These are phyloP conservation scores for Cladorrhinum sp. DNA, from an alignment of 2,329 filamentous ascomycete species.

Conservation along the genomic window DNA sequence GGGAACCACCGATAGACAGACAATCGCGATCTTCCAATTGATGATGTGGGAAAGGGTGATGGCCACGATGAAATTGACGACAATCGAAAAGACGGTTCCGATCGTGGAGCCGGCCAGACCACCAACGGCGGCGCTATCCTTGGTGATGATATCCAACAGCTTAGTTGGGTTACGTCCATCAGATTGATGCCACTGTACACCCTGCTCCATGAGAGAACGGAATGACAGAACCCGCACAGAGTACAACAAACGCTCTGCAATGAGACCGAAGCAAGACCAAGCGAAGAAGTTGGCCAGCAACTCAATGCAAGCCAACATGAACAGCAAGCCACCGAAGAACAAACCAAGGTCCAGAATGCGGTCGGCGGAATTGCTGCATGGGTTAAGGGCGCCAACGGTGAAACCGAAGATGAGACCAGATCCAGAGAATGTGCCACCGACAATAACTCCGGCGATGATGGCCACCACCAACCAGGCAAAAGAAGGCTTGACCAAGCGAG, in stretches of 20 bases:
- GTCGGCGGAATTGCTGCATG: slow-evolving; percentile 45
- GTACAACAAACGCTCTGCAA: slow-evolving; percentile 57
- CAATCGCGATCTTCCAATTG: slow-evolving; percentile 73
- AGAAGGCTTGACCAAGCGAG: slow-evolving; percentile 35
- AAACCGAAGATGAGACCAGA: slow-evolving; percentile 60
- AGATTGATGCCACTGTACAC: slow-evolving; percentile 65
- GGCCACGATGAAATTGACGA: slow-evolving; percentile 66
- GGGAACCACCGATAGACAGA: slow-evolving; percentile 67
- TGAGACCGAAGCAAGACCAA: slow-evolving; percentile 54
- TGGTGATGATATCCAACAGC: slow-evolving; percentile 66
- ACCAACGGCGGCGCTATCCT: slow-evolving; percentile 64
- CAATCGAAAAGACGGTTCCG: slow-evolving; percentile 65
- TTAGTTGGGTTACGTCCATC: slow-evolving; percentile 58
- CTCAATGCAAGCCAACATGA: slow-evolving; percentile 58
- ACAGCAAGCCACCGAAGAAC: slow-evolving; percentile 58
- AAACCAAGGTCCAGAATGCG: slow-evolving; percentile 48
- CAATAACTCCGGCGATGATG: slow-evolving; percentile 48
- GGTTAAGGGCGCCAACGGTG: slow-evolving; percentile 54
- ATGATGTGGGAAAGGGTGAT: slow-evolving; percentile 68
- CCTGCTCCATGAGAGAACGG: slow-evolving; percentile 54
- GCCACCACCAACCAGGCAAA: slow-evolving; percentile 42
- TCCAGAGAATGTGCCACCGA: slow-evolving; percentile 56
- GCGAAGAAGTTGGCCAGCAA: slow-evolving; percentile 57
- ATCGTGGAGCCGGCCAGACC: slow-evolving; percentile 69
- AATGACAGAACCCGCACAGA: slow-evolving; percentile 54